Evolutionary conservation across 1,284 basidiomycete genomes (phyloP).

Genomic region (Amylostereum areolatum): DNA sequence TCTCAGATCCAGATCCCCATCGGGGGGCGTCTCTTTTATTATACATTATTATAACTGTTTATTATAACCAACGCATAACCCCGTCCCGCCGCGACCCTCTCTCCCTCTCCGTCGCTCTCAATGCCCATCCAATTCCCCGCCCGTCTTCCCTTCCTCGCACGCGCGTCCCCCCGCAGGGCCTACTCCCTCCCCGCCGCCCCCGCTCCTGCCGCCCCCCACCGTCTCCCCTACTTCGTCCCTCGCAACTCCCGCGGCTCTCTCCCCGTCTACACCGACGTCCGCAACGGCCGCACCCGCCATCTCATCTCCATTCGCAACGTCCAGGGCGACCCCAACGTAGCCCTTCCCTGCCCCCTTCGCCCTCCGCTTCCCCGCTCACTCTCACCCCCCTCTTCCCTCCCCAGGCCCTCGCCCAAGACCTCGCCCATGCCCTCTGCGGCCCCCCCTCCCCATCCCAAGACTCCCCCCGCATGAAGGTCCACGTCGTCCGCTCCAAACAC

Average conservation of each 20-base stretch:
- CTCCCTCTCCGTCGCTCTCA: too few relatives aligned
- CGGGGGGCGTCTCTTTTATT: too few relatives aligned
- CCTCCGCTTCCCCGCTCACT: conserved; percentile 3
- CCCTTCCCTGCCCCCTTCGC: conserved; percentile 9
- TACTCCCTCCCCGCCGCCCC: too few relatives aligned
- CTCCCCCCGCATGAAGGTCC: conserved; percentile 34
- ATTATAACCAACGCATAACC: too few relatives aligned
- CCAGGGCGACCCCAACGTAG: conserved; percentile 37
- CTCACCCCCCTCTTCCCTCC: conserved; percentile 1
- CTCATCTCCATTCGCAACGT: conserved; percentile 43
- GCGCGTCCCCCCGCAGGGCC: too few relatives aligned
- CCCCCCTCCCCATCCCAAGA: neutral
- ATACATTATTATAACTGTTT: too few relatives aligned
- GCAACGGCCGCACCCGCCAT: conserved; percentile 54
- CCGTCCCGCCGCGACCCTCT: too few relatives aligned
- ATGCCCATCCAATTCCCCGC: too few relatives aligned
- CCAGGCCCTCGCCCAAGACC: conserved; percentile 48
- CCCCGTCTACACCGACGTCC: conserved; percentile 68
- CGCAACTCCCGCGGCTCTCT: conserved; percentile 60
- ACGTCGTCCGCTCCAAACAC: conserved; percentile 40
- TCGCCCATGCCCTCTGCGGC: conserved; percentile 41
- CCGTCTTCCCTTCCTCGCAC: too few relatives aligned
- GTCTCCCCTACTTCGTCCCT: conserved; percentile 49
- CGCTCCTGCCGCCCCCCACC: conserved; percentile 6
- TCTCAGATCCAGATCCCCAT: too few relatives aligned